Evolutionary conservation across 2,329 filamentous ascomycete species (phyloP).

Genomic region (Aspergillus clavatus): DNA sequence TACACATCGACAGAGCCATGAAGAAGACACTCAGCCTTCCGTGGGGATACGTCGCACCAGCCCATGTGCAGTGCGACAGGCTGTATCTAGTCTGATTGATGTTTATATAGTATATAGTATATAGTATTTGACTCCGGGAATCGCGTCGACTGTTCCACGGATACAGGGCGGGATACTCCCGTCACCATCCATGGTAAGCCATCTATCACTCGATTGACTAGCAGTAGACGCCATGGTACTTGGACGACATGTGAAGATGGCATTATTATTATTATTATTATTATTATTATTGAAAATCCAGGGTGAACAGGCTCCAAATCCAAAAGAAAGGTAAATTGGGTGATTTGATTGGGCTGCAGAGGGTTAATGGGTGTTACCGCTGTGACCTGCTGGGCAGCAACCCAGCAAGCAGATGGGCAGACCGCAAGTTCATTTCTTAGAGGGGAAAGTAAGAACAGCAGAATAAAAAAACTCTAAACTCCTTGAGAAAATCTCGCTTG

Average conservation of each 20-base stretch:
- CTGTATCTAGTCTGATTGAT: no score
- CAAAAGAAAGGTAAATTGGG: no score
- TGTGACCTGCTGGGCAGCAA: slow-evolving; percentile 32
- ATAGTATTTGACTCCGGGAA: no score
- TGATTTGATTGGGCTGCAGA: slow-evolving; percentile 7
- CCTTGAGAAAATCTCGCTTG: neutral
- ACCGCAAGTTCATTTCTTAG: slow-evolving; percentile 22
- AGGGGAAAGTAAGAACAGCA: neutral
- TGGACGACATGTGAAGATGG: no score
- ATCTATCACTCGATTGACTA: neutral
- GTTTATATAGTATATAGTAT: neutral
- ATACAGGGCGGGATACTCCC: neutral
- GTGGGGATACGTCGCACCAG: no score
- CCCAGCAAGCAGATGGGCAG: slow-evolving; percentile 20
- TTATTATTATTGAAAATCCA: no score
- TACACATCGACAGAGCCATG: no score
- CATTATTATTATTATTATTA: no score
- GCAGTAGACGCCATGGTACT: no score
- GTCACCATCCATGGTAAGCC: neutral
- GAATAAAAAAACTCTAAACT: neutral
- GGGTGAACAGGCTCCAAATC: no score
- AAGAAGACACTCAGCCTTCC: neutral
- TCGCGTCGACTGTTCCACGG: neutral
- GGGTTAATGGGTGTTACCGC: slow-evolving; percentile 32
- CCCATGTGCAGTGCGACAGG: neutral